These are phyloP conservation scores for Tolypocladium inflatum DNA, from an alignment of 2,329 filamentous ascomycete genomes.

Conservation along the genomic window DNA sequence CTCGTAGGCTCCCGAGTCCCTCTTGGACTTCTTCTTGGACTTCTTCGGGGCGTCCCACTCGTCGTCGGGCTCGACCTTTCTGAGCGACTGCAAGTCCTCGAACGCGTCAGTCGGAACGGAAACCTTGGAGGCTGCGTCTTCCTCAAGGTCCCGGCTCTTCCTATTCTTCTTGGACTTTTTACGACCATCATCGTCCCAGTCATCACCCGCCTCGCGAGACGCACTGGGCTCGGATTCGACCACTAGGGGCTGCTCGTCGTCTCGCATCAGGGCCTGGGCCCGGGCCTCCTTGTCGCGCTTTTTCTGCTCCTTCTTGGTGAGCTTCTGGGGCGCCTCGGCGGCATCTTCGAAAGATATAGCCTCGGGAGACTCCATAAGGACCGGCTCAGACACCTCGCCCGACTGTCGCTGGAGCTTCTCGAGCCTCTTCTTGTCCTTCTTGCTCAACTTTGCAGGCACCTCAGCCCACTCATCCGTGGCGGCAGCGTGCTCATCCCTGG, in stretches of 20 bases:
- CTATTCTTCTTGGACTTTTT: slow-evolving; percentile 19
- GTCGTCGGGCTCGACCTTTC: slow-evolving; percentile 15
- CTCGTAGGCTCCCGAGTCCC: slow-evolving; percentile 17
- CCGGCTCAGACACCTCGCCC: slow-evolving; percentile 4
- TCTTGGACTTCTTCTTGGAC: slow-evolving; percentile 26
- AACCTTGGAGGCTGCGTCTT: slow-evolving; percentile 12
- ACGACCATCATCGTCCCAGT: slow-evolving; percentile 15
- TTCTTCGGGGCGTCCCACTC: slow-evolving; percentile 25
- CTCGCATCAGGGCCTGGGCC: slow-evolving; percentile 15
- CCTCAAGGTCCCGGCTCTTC: slow-evolving; percentile 17
- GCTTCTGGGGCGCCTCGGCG: slow-evolving; percentile 13
- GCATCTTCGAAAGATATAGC: slow-evolving; percentile 11
- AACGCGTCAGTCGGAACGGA: slow-evolving; percentile 20
- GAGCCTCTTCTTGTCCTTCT: slow-evolving; percentile 39
- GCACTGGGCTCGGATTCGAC: slow-evolving; percentile 8
- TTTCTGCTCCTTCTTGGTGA: slow-evolving; percentile 24
- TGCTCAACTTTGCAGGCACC: slow-evolving; percentile 26
- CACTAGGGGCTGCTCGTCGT: slow-evolving; percentile 11
- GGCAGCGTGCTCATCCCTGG: slow-evolving; percentile 17
- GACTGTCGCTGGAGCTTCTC: slow-evolving; percentile 24
- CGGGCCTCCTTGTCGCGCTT: slow-evolving; percentile 32
- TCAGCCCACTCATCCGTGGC: slow-evolving; percentile 14
- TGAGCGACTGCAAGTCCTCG: slow-evolving; percentile 13
- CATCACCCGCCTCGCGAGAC: slow-evolving; percentile 9
- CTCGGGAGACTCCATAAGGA: slow-evolving; percentile 1